Conservation (phyloP, 345 rosid species). For the Hibiscus tridactylites region DNA sequence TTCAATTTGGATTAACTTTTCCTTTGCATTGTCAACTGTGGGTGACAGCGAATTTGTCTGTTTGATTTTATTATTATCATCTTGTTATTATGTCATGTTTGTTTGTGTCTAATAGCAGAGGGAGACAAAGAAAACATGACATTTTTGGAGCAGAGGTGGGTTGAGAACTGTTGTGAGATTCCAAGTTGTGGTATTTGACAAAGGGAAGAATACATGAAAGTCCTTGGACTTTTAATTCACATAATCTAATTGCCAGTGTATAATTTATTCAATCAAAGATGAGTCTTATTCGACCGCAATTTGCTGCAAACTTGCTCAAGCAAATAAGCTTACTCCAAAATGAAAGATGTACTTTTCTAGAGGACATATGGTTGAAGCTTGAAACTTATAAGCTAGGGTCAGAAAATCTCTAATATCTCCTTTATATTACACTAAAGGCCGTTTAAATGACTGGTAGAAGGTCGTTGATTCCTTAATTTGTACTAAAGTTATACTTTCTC, state of each 20-base stretch:
- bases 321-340: background rate
- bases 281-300: background rate
- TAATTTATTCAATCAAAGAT: background rate
- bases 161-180: conserved; percentile 19
- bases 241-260: background rate
- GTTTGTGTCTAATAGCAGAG: conserved; percentile 7
- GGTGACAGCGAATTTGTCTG: conserved; percentile 1
- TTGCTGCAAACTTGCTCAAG: background rate
- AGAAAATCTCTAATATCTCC: background rate
- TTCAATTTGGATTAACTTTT: background rate
- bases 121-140: conserved; percentile 2
- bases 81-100: conserved; percentile 5
- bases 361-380: background rate
- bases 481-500: background rate
- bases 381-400: background rate
- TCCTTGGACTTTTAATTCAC: background rate
- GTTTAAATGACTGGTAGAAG: background rate
- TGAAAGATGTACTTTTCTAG: background rate
- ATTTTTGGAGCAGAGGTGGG: background rate
- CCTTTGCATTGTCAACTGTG: background rate
- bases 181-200: conserved; percentile 17
- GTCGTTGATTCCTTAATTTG: background rate
- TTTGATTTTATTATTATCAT: background rate
- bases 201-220: conserved; percentile 13
- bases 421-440: background rate